Percentiles rank a stretch among this genome's conserved stretches.
Evolutionary conservation across 73 alveolate genomes (phyloP).

Genomic region (Paramecium sexaurelia): DNA sequence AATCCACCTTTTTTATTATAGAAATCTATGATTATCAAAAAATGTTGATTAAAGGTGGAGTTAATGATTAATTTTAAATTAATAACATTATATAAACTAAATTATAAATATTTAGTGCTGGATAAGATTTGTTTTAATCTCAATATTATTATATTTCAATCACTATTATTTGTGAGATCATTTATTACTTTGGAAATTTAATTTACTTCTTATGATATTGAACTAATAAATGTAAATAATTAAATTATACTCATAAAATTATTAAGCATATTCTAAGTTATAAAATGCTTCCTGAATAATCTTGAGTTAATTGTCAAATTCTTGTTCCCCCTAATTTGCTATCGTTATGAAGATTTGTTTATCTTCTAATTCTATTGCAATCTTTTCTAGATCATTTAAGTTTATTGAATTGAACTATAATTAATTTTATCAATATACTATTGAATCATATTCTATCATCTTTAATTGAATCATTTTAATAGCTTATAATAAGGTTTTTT

Average conservation of each 20-base stretch:
- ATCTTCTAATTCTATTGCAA: neutral
- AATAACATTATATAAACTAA: neutral
- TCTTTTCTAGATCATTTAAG: neutral
- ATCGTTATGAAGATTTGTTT: neutral
- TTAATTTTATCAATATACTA: neutral
- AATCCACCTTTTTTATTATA: constrained; percentile 52
- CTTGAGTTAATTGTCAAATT: neutral
- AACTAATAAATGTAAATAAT: neutral
- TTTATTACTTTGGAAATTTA: neutral
- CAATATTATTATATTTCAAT: neutral
- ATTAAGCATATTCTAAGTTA: neutral
- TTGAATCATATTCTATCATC: neutral
- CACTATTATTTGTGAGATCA: neutral
- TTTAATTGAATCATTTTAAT: neutral
- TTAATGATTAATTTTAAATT: neutral
- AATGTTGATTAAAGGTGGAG: neutral
- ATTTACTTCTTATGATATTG: neutral
- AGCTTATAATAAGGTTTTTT: neutral
- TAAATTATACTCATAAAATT: neutral
- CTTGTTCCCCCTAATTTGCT: neutral
- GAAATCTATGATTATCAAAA: neutral
- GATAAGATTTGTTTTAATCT: neutral
- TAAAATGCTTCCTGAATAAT: neutral
- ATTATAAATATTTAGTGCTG: neutral
- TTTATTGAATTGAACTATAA: neutral